phyloP scores from a whole-genome alignment of 2,329 filamentous ascomycete species.

The Arthrocladium fulminans region DNA sequence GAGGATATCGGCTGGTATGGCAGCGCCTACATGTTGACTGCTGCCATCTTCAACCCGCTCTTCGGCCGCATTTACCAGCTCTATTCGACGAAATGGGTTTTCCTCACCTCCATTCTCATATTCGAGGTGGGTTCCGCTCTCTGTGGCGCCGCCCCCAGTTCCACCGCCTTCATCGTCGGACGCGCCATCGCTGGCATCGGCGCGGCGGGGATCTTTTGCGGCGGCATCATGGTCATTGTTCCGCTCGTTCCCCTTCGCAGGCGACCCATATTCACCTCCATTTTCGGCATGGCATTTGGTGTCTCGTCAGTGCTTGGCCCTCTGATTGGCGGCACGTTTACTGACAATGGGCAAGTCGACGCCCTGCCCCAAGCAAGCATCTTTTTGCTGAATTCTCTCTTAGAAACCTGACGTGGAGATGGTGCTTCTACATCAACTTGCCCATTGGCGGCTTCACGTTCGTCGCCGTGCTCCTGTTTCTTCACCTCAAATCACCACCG shows the following conservation, averaged over 20 bases:
- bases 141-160: slow-evolving; percentile 32
- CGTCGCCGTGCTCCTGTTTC: slow-evolving; percentile 10
- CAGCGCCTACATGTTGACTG: slow-evolving; percentile 37
- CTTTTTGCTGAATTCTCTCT: too few relatives aligned
- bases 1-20: slow-evolving; percentile 43
- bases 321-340: slow-evolving; percentile 36
- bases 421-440: slow-evolving; percentile 31
- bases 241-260: slow-evolving; percentile 22
- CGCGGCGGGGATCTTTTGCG: slow-evolving; percentile 31
- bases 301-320: slow-evolving; percentile 33
- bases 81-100: slow-evolving; percentile 37
- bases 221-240: slow-evolving; percentile 26
- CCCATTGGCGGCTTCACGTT: slow-evolving; percentile 31
- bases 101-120: slow-evolving; percentile 30
- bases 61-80: slow-evolving; percentile 39
- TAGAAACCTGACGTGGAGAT: slow-evolving; percentile 24
- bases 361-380: too few relatives aligned
- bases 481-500: not conserved
- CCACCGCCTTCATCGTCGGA: slow-evolving; percentile 32
- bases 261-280: slow-evolving; percentile 19
- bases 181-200: slow-evolving; percentile 36
- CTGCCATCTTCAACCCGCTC: slow-evolving; percentile 33
- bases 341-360: too few relatives aligned
- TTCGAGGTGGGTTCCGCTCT: slow-evolving; percentile 37
- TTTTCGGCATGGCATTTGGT: slow-evolving; percentile 23